phyloP scores from a whole-genome alignment of 139 green algal genomes.

The Picochlorum sp. region DNA sequence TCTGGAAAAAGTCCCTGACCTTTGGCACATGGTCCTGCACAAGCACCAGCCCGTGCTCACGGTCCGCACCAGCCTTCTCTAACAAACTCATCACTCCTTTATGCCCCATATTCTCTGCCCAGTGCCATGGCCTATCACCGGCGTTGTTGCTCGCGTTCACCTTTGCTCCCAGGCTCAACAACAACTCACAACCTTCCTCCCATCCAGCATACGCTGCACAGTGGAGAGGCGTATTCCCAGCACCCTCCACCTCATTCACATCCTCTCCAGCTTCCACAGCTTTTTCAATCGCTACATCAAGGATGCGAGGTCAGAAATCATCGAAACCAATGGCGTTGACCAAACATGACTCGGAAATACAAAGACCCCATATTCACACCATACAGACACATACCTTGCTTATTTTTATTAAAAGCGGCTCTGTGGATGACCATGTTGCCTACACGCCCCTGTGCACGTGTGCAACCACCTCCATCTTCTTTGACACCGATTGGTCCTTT shows the following conservation, averaged over 20 bases:
- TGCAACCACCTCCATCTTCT: conserved; percentile 75
- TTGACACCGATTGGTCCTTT: conserved; percentile 74
- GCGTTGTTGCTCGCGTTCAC: conserved; percentile 90
- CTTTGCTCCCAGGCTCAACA: conserved; percentile 80
- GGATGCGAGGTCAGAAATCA: not conserved
- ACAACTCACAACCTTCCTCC: conserved; percentile 68
- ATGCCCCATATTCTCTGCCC: conserved; percentile 71
- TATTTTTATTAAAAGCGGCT: conserved; percentile 61
- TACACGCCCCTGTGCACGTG: conserved; percentile 62
- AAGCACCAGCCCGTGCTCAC: conserved; percentile 71
- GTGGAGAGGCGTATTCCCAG: conserved; percentile 83
- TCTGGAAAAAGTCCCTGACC: conserved; percentile 90
- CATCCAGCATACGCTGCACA: conserved; percentile 76
- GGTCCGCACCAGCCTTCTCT: conserved; percentile 65
- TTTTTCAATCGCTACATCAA: conserved; percentile 41
- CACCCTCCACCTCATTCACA: conserved; percentile 89
- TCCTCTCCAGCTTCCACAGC: conserved; percentile 53
- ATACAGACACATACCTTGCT: conserved; percentile 32
- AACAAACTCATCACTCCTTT: conserved; percentile 60
- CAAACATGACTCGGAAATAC: conserved; percentile 2
- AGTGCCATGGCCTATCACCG: conserved; percentile 80
- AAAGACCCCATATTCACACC: not conserved
- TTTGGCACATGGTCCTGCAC: conserved; percentile 92
- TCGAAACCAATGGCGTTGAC: not conserved
- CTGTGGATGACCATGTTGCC: conserved; percentile 74